A percentile compares a stretch with the other conserved stretches of the same genome.
Conservation (phyloP, 2,329 filamentous ascomycete genomes). For the Bimuria novae-zelandiae region DNA sequence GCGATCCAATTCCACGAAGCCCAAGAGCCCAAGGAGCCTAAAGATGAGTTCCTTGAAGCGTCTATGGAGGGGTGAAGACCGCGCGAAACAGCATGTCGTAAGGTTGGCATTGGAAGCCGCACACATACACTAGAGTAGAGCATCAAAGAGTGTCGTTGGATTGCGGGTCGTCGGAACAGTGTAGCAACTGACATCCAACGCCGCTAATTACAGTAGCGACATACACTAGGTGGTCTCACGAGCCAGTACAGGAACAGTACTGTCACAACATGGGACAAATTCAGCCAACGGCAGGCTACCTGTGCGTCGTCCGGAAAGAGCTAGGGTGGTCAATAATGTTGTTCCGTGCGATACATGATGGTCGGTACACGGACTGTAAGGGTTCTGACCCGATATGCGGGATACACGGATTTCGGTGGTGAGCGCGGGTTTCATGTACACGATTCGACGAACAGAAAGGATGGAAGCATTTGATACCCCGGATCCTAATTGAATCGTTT, state of each 20-base stretch:
- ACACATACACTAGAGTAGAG: not conserved
- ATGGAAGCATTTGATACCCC: constrained; percentile 3
- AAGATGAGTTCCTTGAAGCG: constrained; percentile 47
- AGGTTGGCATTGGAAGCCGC: not conserved
- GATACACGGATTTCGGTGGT: not conserved
- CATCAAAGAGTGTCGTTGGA: not conserved
- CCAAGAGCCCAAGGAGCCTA: constrained; percentile 85
- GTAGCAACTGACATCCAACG: not conserved
- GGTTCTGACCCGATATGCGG: constrained; percentile 3
- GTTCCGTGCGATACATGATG: not conserved
- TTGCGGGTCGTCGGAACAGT: not conserved
- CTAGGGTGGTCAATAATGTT: not conserved
- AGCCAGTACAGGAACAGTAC: not conserved
- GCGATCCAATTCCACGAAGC: constrained; percentile 92
- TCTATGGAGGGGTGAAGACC: constrained; percentile 16
- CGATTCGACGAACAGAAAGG: not conserved
- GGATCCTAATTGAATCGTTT: not conserved
- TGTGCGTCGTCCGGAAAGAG: not conserved
- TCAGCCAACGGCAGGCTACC: not conserved
- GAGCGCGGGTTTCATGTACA: not conserved
- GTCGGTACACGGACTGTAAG: not conserved
- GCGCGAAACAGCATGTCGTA: not conserved
- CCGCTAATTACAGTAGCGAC: not conserved
- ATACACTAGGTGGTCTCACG: not conserved
- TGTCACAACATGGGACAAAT: not conserved